Evolutionary conservation across 75 land plant genomes (phyloP).

Genomic region (Gnetum montanum): DNA sequence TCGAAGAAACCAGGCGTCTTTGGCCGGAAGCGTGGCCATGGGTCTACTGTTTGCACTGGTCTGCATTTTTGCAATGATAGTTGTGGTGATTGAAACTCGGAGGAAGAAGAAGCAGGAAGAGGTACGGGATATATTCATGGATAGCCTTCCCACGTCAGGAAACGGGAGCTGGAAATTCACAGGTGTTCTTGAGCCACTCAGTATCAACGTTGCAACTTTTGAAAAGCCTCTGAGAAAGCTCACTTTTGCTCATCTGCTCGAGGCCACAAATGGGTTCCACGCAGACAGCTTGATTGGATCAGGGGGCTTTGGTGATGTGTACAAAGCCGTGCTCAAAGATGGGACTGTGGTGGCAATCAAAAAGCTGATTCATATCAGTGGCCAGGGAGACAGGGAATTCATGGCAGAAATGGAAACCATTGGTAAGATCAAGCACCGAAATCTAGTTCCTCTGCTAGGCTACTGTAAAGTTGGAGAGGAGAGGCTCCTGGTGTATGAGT

Average conservation of each 20-base stretch:
- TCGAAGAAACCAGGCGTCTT: conserved; percentile 17
- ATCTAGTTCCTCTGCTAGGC: conserved; percentile 54
- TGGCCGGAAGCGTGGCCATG: conserved; percentile 26
- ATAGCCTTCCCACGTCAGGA: conserved; percentile 12
- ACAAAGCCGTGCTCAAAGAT: conserved; percentile 40
- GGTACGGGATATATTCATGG: conserved; percentile 19
- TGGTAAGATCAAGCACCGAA: conserved; percentile 50
- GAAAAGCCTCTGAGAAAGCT: conserved; percentile 43
- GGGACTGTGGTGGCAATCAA: conserved; percentile 48
- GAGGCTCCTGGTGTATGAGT: conserved; percentile 47
- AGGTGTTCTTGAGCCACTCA: conserved; percentile 22
- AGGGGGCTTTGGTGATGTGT: conserved; percentile 53
- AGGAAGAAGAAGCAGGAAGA: conserved; percentile 13
- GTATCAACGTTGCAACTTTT: conserved; percentile 44
- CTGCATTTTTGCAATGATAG: conserved; percentile 20
- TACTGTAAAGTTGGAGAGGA: conserved; percentile 54
- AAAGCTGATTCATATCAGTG: conserved; percentile 32
- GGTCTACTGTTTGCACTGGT: conserved; percentile 23
- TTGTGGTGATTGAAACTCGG: conserved; percentile 15
- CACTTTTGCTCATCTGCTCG: conserved; percentile 40
- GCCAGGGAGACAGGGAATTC: conserved; percentile 53
- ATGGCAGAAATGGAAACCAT: conserved; percentile 60
- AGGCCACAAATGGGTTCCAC: conserved; percentile 49
- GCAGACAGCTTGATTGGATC: conserved; percentile 32
- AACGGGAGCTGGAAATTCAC: conserved; percentile 28